phyloP scores from a whole-genome alignment of 2,329 filamentous ascomycete species.

The Trichophyton rubrum region DNA sequence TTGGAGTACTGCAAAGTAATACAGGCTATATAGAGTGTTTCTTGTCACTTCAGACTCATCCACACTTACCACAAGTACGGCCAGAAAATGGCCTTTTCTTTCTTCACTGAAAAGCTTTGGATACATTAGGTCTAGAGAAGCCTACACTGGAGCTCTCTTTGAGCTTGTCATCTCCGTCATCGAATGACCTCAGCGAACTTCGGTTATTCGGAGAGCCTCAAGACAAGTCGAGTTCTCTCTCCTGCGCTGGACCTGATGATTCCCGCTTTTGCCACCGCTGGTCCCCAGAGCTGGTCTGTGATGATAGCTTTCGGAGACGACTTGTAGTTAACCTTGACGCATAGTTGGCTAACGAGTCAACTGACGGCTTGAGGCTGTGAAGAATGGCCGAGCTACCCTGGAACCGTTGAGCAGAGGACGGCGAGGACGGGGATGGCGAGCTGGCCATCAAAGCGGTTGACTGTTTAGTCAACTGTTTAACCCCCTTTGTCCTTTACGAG shows the following conservation, averaged over 20 bases:
- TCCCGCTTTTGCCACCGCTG: neutral
- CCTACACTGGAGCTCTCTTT: neutral
- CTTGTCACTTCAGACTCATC: too few relatives aligned
- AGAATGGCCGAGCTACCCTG: neutral
- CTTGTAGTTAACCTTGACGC: too few relatives aligned
- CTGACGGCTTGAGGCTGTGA: too few relatives aligned
- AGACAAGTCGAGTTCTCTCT: conserved; percentile 46
- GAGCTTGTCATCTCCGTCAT: neutral
- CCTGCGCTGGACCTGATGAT: conserved; percentile 8
- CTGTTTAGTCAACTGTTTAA: neutral
- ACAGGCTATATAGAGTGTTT: too few relatives aligned
- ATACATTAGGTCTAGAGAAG: too few relatives aligned
- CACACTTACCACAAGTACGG: too few relatives aligned
- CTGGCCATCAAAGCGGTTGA: neutral
- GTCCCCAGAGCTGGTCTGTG: neutral
- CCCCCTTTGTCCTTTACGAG: neutral
- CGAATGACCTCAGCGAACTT: conserved; percentile 41
- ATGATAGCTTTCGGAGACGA: neutral
- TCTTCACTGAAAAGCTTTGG: too few relatives aligned
- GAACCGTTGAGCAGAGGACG: neutral
- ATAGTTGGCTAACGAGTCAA: too few relatives aligned
- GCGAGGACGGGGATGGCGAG: neutral
- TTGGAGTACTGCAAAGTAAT: too few relatives aligned
- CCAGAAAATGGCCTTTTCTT: too few relatives aligned
- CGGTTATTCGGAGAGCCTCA: conserved; percentile 60